These are phyloP conservation scores for Tirmania nivea DNA, from an alignment of 495 filamentous ascomycete genomes.

Conservation along the genomic window DNA sequence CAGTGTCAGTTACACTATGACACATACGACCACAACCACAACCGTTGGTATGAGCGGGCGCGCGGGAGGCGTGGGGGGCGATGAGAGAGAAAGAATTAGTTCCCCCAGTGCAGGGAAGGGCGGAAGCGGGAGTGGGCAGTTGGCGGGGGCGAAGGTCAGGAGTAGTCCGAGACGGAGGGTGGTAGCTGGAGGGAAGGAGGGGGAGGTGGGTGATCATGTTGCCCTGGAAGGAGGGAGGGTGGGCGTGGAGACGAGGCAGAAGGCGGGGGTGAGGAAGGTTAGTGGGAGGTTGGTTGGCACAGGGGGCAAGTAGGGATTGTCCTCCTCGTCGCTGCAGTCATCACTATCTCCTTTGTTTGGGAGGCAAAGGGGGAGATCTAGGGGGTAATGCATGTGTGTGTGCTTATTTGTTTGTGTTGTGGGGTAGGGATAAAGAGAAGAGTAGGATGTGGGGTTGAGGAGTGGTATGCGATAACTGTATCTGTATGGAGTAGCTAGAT, in stretches of 20 bases:
- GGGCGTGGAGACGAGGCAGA: no score
- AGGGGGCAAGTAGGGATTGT: conserved; percentile 22
- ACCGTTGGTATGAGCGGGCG: not conserved
- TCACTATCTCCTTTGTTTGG: not conserved
- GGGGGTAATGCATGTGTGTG: not conserved
- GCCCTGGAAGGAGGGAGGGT: conserved; percentile 20
- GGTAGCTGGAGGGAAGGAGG: conserved; percentile 27
- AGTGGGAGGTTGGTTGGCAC: conserved; percentile 82
- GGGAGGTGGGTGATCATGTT: conserved; percentile 18
- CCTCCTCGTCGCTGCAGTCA: not conserved
- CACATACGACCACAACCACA: conserved; percentile 35
- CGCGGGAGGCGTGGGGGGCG: not conserved
- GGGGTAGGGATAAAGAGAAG: not conserved
- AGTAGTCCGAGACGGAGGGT: conserved; percentile 37
- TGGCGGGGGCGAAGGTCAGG: conserved; percentile 35
- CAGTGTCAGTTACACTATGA: conserved; percentile 37
- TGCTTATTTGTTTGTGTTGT: not conserved
- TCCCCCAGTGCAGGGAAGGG: conserved; percentile 31
- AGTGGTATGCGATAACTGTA: not conserved
- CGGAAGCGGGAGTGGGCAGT: conserved; percentile 17
- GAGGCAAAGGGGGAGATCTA: not conserved
- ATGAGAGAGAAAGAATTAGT: conserved; percentile 6
- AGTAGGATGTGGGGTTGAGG: not conserved
- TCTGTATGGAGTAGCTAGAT: conserved; percentile 6
- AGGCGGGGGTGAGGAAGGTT: conserved; percentile 55